Evolutionary conservation across 306 rosid genomes (phyloP), one percentile per base, ranked within the genome.

Genomic region (Myrica gale): DNA sequence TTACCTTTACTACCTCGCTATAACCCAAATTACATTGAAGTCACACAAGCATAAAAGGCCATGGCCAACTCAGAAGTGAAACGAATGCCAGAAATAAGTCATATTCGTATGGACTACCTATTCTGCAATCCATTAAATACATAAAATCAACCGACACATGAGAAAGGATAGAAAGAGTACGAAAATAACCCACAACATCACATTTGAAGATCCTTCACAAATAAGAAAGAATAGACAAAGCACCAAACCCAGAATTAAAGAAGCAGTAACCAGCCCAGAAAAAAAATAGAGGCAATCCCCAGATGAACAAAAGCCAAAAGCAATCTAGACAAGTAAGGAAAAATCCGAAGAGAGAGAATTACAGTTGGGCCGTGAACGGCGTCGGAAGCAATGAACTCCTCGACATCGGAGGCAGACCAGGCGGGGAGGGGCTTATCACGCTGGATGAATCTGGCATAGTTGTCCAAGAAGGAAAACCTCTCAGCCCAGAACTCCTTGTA

Each of bases 341-440:
- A 16, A 7, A 78, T 44, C 21, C 70, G 74, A 61, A 10, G 51
- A 69, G 75, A 45, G 20, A 1, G 51, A n/a, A n/a, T 84, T 83
- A 93, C 98, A 7, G 78, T 75, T 12, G 95, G 89, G 63, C 96
- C 98, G 66, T 90, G 90, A 71, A 93, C 86, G 72, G 96, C 90
- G 77, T 93, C 95, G 1, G 87, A 81, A 79, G 95, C 95, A 21
- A 90, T 86, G 75, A 92, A 92, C 7, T 83, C 85, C 45, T 90
- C 89, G 17, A 90, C 91, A 81, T 92, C 96, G 44, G 90, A 72
- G 56, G 41, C 19, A 32, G 96, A 89, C 97, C 97, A 92, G 12
- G 86, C 55, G 0, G 91, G 89, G 65, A 90, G 82, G 52, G 87
- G 92, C 46, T 83, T 76, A 23, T 90, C 92, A 39, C 93, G 87